Percentiles rank a stretch among this genome's conserved stretches.
Conservation (phyloP, 148 eudicot species). For the Gaultheria prostrata region DNA sequence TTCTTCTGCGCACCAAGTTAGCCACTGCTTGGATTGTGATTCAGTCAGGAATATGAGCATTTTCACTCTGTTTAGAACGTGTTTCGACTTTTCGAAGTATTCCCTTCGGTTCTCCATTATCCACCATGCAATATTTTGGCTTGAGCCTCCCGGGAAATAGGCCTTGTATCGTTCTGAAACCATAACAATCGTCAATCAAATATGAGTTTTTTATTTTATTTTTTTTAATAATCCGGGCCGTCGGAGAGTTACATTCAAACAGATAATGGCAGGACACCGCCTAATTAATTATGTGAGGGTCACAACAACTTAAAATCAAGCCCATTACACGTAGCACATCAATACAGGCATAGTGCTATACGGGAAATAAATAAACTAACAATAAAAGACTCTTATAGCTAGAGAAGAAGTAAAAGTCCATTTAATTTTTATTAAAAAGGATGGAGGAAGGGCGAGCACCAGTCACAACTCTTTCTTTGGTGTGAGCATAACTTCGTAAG, state of each 20-base stretch:
- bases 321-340: not conserved
- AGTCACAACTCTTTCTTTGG: not conserved
- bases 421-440: not conserved
- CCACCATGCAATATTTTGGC: conserved; percentile 87
- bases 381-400: no score
- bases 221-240: not conserved
- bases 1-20: conserved; percentile 83
- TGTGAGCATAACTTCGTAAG: no score
- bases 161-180: conserved; percentile 66
- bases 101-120: conserved; percentile 97
- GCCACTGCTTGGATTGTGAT: conserved; percentile 86
- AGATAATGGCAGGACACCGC: not conserved
- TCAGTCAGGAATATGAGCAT: conserved; percentile 84
- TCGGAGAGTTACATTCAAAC: not conserved
- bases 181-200: conserved; percentile 8
- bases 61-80: conserved; percentile 70
- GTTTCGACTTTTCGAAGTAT: conserved; percentile 83
- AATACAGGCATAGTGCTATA: not conserved
- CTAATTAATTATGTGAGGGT: not conserved
- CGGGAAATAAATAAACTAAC: no score
- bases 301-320: no score
- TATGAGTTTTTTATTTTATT: not conserved
- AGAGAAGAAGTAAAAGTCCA: no score
- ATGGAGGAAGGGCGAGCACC: not conserved
- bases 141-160: conserved; percentile 63